Conservation (phyloP, 495 filamentous ascomycete genomes). For the Podospora appendiculata region DNA sequence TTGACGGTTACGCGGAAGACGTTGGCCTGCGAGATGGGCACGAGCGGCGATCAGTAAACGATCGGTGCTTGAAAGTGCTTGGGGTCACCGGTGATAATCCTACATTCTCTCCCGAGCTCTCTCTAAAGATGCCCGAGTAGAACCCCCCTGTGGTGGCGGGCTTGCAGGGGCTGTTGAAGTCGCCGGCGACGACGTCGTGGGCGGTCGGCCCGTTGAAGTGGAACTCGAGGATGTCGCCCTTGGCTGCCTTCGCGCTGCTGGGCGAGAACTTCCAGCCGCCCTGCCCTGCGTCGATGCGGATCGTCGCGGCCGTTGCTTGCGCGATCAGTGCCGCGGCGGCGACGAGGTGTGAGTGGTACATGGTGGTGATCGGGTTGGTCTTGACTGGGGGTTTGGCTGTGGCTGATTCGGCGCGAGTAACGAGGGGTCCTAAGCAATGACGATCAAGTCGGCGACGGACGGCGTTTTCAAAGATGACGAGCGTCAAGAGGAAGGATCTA, state of each 20-base stretch:
- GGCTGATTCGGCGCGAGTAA: neutral
- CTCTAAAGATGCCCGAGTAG: conserved; percentile 32
- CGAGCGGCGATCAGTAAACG: neutral
- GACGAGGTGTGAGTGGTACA: neutral
- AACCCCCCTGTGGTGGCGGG: conserved; percentile 28
- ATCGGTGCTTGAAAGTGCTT: neutral
- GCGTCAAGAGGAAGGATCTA: neutral
- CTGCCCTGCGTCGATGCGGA: conserved; percentile 7
- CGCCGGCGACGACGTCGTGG: conserved; percentile 37
- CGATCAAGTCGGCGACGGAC: neutral
- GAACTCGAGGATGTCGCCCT: conserved; percentile 39
- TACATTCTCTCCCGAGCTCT: conserved; percentile 12
- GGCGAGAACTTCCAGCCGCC: conserved; percentile 2
- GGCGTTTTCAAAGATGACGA: neutral
- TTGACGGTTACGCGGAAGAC: conserved; percentile 42
- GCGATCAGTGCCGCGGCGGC: neutral
- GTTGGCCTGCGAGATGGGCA: neutral
- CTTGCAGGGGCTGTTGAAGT: conserved; percentile 37
- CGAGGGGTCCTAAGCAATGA: no score
- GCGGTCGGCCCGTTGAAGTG: conserved; percentile 31
- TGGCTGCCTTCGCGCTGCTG: conserved; percentile 17
- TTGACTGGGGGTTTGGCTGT: neutral
- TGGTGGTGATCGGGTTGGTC: neutral
- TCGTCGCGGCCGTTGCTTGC: neutral
- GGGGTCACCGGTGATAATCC: neutral